Evolutionary conservation across 2,329 filamentous ascomycete species (phyloP), one percentile per base, ranked within the genome.

Genomic region (Aspergillus oerlinghausenensis): DNA sequence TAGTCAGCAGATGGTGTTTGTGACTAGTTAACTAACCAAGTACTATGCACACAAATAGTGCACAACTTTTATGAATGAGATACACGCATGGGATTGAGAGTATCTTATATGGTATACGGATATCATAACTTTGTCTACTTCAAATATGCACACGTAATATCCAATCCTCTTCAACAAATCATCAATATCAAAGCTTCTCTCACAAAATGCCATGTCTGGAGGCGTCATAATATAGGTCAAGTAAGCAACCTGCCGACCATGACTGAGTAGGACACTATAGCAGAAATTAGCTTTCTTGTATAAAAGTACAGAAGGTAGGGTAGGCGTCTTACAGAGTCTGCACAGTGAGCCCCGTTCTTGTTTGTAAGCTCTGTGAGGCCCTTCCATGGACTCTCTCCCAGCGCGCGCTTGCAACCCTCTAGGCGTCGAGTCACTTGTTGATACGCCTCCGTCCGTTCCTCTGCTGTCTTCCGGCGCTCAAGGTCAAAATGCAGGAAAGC

Each of bases 201-300:
- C 51, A 47, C 21, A 25, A 47, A 23, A 47, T 26, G 3, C 6
- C 21, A 26, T 47, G 68, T 56, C 73, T 82, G 26, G 82, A 81
- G 19, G 91, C 93, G 73, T 99, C 94, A 80, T 96, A 92, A 77
- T 96, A 99, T 62, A 99, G 76, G 77, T 99, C 94, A 68, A 99
- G 90, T 69, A 99, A 80, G 73, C 94, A 97, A 23, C 90, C 89
- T 29, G 94, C 90, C 53, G 92, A 97, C 94, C 94, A 99, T 53
- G 94, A 89, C 75, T 99, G 94, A 0, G 94, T 97, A 26, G 94
- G 94, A 53, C 88, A 94, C 87, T 94, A 70, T 50, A 49, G 50
- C 19, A 35, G 25, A 42, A 48, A 42, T 64, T 63, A 63, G 58
- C 47, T 51, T 23, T 19, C 19, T 49, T 26, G 23, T 45, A 21